Base-by-base conservation (phyloP, 176 grass and related monocot genomes). In the Eremochloa ophiuroides region DNA sequence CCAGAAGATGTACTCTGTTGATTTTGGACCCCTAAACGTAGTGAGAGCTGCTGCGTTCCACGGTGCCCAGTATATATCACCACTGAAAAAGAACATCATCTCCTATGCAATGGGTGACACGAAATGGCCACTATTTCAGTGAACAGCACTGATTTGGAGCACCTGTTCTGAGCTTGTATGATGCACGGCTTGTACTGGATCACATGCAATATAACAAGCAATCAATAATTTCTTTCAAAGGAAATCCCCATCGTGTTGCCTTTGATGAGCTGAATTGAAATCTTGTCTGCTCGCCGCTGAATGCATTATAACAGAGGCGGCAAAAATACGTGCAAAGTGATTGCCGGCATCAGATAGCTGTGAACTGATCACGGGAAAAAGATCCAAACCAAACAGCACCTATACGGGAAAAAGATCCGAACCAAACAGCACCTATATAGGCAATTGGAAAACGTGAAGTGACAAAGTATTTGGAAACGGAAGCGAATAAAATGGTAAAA, bases 51-150 rank as follows among this genome's bases (percentile, higher is more conserved):
- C 88, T 8, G 96, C 91, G 2, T 99, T 99, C 79, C 96, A 95
- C 20, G 91, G 91, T 22, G 96, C 93, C 20, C 90, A 95, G 51
- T 99, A 86, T 76, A 99, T 95, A 70, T 66, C 80, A 8, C 88
- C 96, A 4, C 75, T 99, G 34, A 99, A 99, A 63, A 95, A 39
- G 82, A 95, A 66, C 33, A 99, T 99, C 17, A 95, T 95, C 25
- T 91, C 86, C 25, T 99, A 99, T 70, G 96, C 96, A 17, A 99
- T 91, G 96, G 96, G 96, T 14, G 87, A 95, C 10, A 66, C 27
- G 5, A 93, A 99, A 64, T 85, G 76, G n/a, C 88, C 93, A 47
- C 59, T 93, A 9, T 89, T 91, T 74, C 84, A 71, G 8, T 91
- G 80, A 91, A 82, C 2, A 87, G 59, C 1, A 80, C 10, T 15